Conservation (phyloP, 129 eudicot species). For the Chrysanthemum seticuspe region DNA sequence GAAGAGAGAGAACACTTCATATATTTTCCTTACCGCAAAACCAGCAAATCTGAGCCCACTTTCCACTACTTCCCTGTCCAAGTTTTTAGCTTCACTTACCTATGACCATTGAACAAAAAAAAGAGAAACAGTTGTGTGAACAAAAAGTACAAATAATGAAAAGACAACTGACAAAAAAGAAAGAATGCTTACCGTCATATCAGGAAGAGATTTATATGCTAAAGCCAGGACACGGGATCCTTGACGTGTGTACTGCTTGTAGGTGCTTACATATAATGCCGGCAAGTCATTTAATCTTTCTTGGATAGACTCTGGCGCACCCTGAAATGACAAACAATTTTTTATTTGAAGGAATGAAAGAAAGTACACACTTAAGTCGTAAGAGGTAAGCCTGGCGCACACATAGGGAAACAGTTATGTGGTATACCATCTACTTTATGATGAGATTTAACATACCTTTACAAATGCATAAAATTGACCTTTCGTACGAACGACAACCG, state of each 20-base stretch:
- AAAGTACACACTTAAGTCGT: no score
- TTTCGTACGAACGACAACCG: constrained; percentile 86
- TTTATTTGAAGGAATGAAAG: no score
- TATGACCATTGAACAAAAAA: constrained; percentile 34
- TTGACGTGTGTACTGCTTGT: constrained; percentile 90
- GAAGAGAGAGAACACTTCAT: not conserved
- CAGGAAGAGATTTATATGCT: constrained; percentile 88
- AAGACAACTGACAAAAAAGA: not conserved
- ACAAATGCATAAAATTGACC: constrained; percentile 88
- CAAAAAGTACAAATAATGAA: not conserved
- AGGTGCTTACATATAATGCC: constrained; percentile 61
- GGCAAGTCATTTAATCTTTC: constrained; percentile 74
- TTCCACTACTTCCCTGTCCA: constrained; percentile 88
- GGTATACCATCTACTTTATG: not conserved
- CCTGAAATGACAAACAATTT: constrained; percentile 43
- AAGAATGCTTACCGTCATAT: constrained; percentile 72
- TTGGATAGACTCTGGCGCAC: constrained; percentile 97
- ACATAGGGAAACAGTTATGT: not conserved
- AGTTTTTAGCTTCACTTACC: constrained; percentile 94
- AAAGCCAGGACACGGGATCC: constrained; percentile 97
- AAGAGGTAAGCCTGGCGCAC: not conserved
- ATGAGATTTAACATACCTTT: constrained; percentile 49
- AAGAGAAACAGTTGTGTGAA: constrained; percentile 9
- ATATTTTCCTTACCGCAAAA: constrained; percentile 68
- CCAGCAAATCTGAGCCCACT: constrained; percentile 88